These are phyloP conservation scores for Talaromyces sp. DNA, from an alignment of 2,329 filamentous ascomycete genomes.

Conservation along the genomic window DNA sequence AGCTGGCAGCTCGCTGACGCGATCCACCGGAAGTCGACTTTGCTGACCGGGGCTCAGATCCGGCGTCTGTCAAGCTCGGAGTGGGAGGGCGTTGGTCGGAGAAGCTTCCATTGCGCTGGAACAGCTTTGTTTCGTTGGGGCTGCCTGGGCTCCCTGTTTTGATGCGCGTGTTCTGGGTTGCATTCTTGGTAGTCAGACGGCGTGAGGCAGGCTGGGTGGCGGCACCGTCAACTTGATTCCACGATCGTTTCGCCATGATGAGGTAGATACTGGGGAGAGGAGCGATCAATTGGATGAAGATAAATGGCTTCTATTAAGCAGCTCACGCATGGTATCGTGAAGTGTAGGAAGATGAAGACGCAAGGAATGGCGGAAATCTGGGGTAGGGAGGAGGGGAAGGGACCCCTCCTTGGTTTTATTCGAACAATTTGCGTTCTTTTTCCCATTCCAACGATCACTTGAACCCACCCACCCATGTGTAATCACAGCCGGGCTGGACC, in stretches of 20 bases:
- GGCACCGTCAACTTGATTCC: slow-evolving; percentile 11
- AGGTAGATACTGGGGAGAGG: neutral
- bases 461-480: neutral
- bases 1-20: slow-evolving; percentile 9
- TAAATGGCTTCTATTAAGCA: neutral
- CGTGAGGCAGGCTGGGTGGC: slow-evolving; percentile 5
- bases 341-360: neutral
- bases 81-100: slow-evolving; percentile 8
- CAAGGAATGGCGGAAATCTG: neutral
- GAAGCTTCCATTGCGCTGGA: slow-evolving; percentile 4
- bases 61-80: slow-evolving; percentile 9
- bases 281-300: neutral
- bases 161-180: neutral
- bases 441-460: neutral
- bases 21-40: slow-evolving; percentile 1
- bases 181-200: slow-evolving; percentile 2
- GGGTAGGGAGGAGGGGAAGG: neutral
- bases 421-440: neutral
- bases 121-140: slow-evolving; percentile 4
- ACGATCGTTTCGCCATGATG: slow-evolving; percentile 13
- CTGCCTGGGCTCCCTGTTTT: slow-evolving; percentile 10
- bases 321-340: neutral
- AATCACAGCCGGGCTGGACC: neutral
- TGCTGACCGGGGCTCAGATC: slow-evolving; percentile 8
- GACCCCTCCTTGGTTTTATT: neutral